A percentile compares a stretch with the other conserved stretches of the same genome.
Evolutionary conservation across 345 rosid genomes (phyloP).

Genomic region (Boechera stricta): DNA sequence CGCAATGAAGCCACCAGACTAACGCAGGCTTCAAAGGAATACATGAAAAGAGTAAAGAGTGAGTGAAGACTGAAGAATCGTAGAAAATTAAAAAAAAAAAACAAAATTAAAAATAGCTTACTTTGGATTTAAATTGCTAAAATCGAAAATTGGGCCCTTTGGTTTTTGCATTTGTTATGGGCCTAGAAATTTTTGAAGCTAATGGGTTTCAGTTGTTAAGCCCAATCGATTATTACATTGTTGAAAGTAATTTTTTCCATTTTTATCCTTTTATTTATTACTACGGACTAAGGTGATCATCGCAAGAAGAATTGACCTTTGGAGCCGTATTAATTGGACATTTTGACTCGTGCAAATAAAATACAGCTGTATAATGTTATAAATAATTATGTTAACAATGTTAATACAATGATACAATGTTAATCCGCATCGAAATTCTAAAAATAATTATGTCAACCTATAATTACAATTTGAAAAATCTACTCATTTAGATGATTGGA

Average conservation of each 20-base stretch:
- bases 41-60: slow-evolving; percentile 11
- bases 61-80: slow-evolving; percentile 14
- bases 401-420: not conserved
- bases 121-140: too few species aligned
- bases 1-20: slow-evolving; percentile 2
- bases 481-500: slow-evolving; percentile 34
- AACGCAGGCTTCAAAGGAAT: not conserved
- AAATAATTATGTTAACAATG: too few species aligned
- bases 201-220: not conserved
- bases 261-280: not conserved
- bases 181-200: not conserved
- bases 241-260: not conserved
- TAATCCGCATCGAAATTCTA: slow-evolving; percentile 3
- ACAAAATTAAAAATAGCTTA: not conserved
- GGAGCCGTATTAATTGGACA: slow-evolving; percentile 30
- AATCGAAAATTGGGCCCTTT: not conserved
- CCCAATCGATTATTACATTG: not conserved
- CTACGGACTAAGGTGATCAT: not conserved
- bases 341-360: slow-evolving; percentile 1
- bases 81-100: not conserved
- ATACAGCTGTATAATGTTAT: too few species aligned
- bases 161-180: not conserved
- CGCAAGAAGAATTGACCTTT: slow-evolving; percentile 26
- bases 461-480: slow-evolving; percentile 22
- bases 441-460: slow-evolving; percentile 13